These are phyloP conservation scores for Tylopilus rubrobrunneus DNA, from an alignment of 768 basidiomycete genomes.

Conservation along the genomic window DNA sequence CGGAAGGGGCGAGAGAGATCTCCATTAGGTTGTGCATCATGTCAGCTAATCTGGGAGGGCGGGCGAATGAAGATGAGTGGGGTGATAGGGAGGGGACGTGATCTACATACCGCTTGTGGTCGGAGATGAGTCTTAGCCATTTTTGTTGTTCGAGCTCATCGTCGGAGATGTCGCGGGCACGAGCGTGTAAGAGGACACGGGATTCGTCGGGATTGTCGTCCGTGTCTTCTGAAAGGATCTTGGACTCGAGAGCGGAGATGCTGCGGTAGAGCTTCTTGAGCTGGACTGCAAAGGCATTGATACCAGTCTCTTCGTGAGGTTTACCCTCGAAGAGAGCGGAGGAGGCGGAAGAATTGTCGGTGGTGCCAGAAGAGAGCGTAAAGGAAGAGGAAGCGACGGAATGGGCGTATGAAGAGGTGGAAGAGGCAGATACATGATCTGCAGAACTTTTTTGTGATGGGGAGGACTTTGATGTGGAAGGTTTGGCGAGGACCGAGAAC, in stretches of 20 bases:
- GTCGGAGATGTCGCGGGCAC: conserved; percentile 33
- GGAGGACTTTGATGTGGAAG: conserved; percentile 39
- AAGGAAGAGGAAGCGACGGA: conserved; percentile 67
- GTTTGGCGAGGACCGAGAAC: conserved; percentile 65
- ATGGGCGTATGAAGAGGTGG: conserved; percentile 69
- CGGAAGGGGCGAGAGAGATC: conserved; percentile 79
- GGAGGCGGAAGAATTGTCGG: conserved; percentile 69
- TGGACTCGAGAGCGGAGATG: conserved; percentile 76
- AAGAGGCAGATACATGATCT: conserved; percentile 72
- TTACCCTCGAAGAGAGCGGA: conserved; percentile 65
- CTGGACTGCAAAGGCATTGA: conserved; percentile 66
- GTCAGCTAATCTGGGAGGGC: conserved; percentile 72
- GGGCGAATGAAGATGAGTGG: neutral
- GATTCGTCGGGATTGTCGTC: conserved; percentile 48
- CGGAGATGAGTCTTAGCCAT: conserved; percentile 64
- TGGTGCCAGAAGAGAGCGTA: conserved; percentile 69
- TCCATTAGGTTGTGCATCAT: conserved; percentile 84
- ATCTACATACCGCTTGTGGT: conserved; percentile 79
- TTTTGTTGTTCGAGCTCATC: conserved; percentile 72
- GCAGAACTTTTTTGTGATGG: conserved; percentile 60
- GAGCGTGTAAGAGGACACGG: conserved; percentile 33
- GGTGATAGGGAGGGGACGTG: neutral
- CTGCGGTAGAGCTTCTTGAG: conserved; percentile 81
- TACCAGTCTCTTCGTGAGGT: conserved; percentile 50
- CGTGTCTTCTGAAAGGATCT: conserved; percentile 59